These are phyloP conservation scores for Apodospora peruviana DNA, from an alignment of 495 filamentous ascomycete genomes.

Conservation along the genomic window DNA sequence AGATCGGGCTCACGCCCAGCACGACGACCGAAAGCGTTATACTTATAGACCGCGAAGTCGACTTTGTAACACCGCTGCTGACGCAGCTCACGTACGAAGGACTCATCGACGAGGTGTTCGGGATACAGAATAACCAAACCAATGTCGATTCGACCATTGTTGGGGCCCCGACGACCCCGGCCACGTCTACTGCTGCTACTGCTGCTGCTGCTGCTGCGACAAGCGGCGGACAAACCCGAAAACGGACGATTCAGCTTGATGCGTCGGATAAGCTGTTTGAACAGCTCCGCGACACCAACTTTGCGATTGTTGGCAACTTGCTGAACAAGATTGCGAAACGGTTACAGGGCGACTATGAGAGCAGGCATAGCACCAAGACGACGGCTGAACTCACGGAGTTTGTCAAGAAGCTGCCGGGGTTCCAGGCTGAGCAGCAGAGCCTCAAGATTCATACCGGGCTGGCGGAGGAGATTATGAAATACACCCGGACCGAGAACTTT, in stretches of 20 bases:
- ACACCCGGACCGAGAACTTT: constrained; percentile 83
- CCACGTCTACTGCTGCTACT: constrained; percentile 34
- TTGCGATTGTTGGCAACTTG: constrained; percentile 83
- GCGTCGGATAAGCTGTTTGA: constrained; percentile 84
- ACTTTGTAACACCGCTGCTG: constrained; percentile 83
- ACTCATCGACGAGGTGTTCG: constrained; percentile 88
- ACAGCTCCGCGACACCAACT: constrained; percentile 87
- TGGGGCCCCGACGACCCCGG: constrained; percentile 57
- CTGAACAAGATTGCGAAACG: constrained; percentile 89
- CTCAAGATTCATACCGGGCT: constrained; percentile 86
- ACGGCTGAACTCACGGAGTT: constrained; percentile 88
- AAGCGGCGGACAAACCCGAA: constrained; percentile 44
- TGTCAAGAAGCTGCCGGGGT: constrained; percentile 82
- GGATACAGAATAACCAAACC: constrained; percentile 81
- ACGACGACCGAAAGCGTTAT: constrained; percentile 81
- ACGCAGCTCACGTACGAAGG: constrained; percentile 98
- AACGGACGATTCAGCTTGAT: constrained; percentile 87
- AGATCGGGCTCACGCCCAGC: constrained; percentile 77
- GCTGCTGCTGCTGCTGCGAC: constrained; percentile 25
- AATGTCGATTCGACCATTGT: constrained; percentile 92
- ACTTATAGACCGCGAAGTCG: constrained; percentile 91
- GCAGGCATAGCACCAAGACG: constrained; percentile 80
- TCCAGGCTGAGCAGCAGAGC: constrained; percentile 89
- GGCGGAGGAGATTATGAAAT: constrained; percentile 90
- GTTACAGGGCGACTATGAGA: constrained; percentile 80